Evolutionary conservation across 768 basidiomycete species (phyloP).

Genomic region (Naematelia aurantialba): DNA sequence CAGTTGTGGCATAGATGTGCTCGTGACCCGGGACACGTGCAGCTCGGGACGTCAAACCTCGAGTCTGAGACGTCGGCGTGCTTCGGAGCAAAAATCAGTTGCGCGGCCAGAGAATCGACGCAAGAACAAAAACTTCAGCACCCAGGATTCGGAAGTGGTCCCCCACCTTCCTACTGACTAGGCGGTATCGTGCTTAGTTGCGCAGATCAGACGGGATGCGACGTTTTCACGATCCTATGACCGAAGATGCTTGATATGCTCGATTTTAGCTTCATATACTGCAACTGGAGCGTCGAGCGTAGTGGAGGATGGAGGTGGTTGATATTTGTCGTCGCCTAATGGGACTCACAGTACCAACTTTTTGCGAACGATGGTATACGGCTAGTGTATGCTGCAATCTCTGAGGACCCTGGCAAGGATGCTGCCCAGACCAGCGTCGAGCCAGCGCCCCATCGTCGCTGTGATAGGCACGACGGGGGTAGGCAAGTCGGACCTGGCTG

Average conservation of each 20-base stretch:
- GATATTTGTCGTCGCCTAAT: no score
- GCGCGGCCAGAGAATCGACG: neutral
- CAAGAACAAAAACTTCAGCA: constrained; percentile 3
- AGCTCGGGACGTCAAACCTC: no score
- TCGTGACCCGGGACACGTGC: no score
- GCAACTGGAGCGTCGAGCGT: neutral
- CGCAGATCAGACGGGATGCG: constrained; percentile 38
- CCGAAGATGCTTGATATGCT: constrained; percentile 22
- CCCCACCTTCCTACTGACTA: constrained; percentile 7
- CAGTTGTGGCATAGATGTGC: no score
- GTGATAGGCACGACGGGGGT: constrained; percentile 92
- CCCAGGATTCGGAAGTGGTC: constrained; percentile 9
- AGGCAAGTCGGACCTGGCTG: constrained; percentile 87
- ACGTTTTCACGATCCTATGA: constrained; percentile 35
- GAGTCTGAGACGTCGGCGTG: no score
- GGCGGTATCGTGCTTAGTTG: constrained; percentile 2
- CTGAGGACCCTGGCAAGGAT: neutral
- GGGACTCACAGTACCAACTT: no score
- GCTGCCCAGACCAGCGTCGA: neutral
- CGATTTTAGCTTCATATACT: neutral
- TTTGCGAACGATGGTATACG: no score
- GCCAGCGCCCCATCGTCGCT: constrained; percentile 58
- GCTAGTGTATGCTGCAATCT: neutral
- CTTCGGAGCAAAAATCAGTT: neutral
- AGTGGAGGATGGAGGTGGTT: no score